phyloP scores from a whole-genome alignment of 768 basidiomycete genomes.

The Pulveroboletus sp. region DNA sequence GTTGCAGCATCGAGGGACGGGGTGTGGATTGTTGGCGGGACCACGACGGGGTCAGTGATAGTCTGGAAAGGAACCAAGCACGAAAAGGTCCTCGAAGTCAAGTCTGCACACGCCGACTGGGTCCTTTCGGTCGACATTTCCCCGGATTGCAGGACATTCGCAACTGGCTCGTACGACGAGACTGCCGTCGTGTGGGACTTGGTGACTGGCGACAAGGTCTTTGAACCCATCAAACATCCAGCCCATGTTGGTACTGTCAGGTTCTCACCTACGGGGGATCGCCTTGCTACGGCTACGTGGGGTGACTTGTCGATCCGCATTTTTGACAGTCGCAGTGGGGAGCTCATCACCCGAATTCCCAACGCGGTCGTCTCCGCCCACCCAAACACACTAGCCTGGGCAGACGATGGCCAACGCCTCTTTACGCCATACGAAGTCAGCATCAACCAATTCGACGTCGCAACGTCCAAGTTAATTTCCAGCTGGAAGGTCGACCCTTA shows the following conservation, averaged over 20 bases:
- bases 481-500: background rate
- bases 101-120: conserved; percentile 3
- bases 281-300: conserved; percentile 4
- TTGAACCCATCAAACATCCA: background rate
- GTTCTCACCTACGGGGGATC: conserved; percentile 6
- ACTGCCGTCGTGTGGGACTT: conserved; percentile 3
- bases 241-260: background rate
- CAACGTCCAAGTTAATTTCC: background rate
- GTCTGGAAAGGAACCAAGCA: background rate
- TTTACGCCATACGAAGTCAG: conserved; percentile 2
- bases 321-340: conserved; percentile 4
- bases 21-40: conserved; percentile 6
- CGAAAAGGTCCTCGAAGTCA: background rate
- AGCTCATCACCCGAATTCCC: conserved; percentile 1
- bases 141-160: conserved; percentile 4
- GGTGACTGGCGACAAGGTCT: background rate
- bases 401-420: conserved; percentile 4
- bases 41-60: conserved; percentile 1
- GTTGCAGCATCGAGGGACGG: conserved; percentile 3
- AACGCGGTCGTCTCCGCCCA: background rate
- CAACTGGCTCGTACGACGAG: conserved; percentile 6
- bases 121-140: conserved; percentile 6
- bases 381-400: conserved; percentile 6
- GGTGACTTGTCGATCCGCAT: conserved; percentile 4
- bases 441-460: background rate